These are phyloP conservation scores for Iberis pinnata DNA, from an alignment of 345 rosid genomes.

Conservation along the genomic window DNA sequence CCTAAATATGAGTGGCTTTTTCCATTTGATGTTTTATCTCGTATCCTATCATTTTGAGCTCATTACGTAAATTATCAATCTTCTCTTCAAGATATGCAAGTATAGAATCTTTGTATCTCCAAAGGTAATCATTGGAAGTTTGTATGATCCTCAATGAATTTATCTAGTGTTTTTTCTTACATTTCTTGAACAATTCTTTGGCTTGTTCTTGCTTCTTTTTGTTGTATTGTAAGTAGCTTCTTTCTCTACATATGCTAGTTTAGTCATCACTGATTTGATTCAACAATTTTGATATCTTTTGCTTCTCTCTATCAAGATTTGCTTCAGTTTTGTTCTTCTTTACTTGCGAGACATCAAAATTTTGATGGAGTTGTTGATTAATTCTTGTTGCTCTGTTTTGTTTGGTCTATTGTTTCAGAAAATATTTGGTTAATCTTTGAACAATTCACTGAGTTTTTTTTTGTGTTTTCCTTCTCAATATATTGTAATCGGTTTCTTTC, in stretches of 20 bases:
- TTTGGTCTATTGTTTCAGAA: too few species aligned
- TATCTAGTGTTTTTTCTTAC: slow-evolving; percentile 33
- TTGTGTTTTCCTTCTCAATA: too few species aligned
- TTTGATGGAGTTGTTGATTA: too few species aligned
- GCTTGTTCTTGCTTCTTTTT: slow-evolving; percentile 43
- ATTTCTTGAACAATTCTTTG: slow-evolving; percentile 34
- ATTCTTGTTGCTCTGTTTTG: too few species aligned
- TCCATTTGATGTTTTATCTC: slow-evolving; percentile 49
- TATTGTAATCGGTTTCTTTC: too few species aligned
- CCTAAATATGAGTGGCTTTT: slow-evolving; percentile 55
- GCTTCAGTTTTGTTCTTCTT: slow-evolving; percentile 31
- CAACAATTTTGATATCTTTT: slow-evolving; percentile 39
- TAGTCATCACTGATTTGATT: slow-evolving; percentile 37
- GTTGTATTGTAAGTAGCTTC: slow-evolving; percentile 34
- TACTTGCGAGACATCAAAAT: too few species aligned
- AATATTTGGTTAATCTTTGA: too few species aligned
- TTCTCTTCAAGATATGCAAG: slow-evolving; percentile 49
- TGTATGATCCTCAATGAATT: slow-evolving; percentile 36
- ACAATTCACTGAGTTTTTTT: too few species aligned
- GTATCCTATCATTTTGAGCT: slow-evolving; percentile 73
- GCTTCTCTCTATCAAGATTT: slow-evolving; percentile 48
- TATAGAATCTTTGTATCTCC: slow-evolving; percentile 40
- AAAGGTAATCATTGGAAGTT: slow-evolving; percentile 36
- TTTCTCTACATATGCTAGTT: slow-evolving; percentile 35
- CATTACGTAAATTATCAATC: slow-evolving; percentile 66